Conservation (phyloP, 805 yeast genomes). For the Lachancea quebecensis region DNA sequence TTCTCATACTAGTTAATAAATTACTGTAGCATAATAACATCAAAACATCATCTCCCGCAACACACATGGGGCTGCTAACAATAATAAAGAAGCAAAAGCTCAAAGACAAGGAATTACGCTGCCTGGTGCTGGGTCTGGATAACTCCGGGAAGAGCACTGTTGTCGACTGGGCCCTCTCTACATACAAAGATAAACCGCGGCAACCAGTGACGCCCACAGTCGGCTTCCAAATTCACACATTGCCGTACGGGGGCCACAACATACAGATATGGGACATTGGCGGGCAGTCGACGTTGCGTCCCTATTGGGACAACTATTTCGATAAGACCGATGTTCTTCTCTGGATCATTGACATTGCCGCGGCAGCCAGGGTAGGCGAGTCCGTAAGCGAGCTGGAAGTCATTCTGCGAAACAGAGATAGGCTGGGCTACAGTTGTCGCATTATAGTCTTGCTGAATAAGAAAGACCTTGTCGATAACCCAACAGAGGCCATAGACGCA, state of each 20-base stretch:
- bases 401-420: constrained; percentile 57
- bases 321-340: constrained; percentile 71
- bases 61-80: constrained; percentile 68
- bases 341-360: constrained; percentile 75
- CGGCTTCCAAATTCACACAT: constrained; percentile 76
- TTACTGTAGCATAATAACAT: too few relatives aligned
- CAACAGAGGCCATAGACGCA: not conserved
- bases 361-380: constrained; percentile 56
- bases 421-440: constrained; percentile 50
- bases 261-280: constrained; percentile 85
- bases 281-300: constrained; percentile 75
- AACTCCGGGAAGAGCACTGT: constrained; percentile 90
- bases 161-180: constrained; percentile 46
- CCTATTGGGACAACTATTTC: constrained; percentile 91
- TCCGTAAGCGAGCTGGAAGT: constrained; percentile 57
- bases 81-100: constrained; percentile 76
- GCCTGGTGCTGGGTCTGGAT: constrained; percentile 77
- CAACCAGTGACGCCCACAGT: constrained; percentile 61
- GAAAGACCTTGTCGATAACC: constrained; percentile 46
- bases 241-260: constrained; percentile 37
- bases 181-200: constrained; percentile 1
- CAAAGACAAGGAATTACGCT: constrained; percentile 70
- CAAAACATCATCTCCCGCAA: too few relatives aligned
- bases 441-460: constrained; percentile 71
- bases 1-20: too few relatives aligned